Evolutionary conservation across 805 yeast genomes (phyloP).

Genomic region (Schwanniomyces occidentalis): DNA sequence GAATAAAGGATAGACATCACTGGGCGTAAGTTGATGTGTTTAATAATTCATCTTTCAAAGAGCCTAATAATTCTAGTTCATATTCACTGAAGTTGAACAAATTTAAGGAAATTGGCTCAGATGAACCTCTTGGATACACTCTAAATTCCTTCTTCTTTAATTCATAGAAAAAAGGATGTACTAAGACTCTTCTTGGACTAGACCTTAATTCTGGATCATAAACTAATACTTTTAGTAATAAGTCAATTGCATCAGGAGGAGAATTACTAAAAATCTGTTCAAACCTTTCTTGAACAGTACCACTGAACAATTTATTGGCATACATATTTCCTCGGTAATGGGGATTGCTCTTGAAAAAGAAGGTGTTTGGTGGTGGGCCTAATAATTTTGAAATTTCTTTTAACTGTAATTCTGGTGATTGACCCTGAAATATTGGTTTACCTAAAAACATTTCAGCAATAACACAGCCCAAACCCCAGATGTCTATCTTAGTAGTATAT

Average conservation of each 20-base stretch:
- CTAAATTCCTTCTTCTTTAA: constrained; percentile 58
- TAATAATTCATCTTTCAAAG: constrained; percentile 34
- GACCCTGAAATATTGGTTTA: constrained; percentile 93
- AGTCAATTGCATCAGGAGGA: constrained; percentile 82
- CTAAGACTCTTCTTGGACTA: constrained; percentile 76
- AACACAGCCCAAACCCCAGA: constrained; percentile 98
- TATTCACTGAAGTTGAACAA: constrained; percentile 72
- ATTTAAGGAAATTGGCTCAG: constrained; percentile 39
- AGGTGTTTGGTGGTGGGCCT: constrained; percentile 79
- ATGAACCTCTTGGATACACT: constrained; percentile 56
- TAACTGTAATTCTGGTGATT: constrained; percentile 81
- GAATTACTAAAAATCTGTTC: constrained; percentile 60
- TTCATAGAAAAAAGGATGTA: constrained; percentile 89
- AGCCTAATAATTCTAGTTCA: constrained; percentile 55
- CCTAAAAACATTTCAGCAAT: constrained; percentile 93
- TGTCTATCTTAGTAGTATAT: constrained; percentile 88
- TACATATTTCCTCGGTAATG: constrained; percentile 74
- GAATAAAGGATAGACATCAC: no score
- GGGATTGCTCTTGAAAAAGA: constrained; percentile 73
- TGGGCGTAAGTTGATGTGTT: no score
- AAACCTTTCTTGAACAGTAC: constrained; percentile 52
- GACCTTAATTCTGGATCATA: constrained; percentile 87
- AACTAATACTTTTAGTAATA: constrained; percentile 76
- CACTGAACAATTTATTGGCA: constrained; percentile 61
- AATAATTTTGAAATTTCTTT: constrained; percentile 86